Conservation (phyloP, 108 stramenopile species). For the Epithemia pelagica region DNA sequence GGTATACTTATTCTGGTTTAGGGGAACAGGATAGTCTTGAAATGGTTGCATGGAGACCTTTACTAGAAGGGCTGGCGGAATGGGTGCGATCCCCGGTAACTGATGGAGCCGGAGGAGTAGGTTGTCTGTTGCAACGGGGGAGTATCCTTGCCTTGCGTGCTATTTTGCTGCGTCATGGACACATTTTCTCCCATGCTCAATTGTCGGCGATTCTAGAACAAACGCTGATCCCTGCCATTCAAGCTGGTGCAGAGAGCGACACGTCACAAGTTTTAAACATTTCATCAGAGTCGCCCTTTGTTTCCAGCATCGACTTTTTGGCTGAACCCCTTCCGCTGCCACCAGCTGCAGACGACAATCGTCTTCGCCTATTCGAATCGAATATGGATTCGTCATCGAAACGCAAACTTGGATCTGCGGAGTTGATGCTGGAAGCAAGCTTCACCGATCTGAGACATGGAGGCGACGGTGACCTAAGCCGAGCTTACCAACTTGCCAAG, state of each 20-base stretch:
- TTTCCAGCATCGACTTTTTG: slow-evolving; percentile 78
- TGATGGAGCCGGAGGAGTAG: slow-evolving; percentile 64
- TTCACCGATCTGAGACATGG: slow-evolving; percentile 82
- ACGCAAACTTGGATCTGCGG: slow-evolving; percentile 64
- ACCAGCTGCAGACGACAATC: slow-evolving; percentile 61
- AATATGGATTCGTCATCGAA: slow-evolving; percentile 27
- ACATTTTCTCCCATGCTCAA: slow-evolving; percentile 53
- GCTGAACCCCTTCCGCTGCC: slow-evolving; percentile 53
- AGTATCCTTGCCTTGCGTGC: slow-evolving; percentile 73
- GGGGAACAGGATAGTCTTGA: slow-evolving; percentile 55
- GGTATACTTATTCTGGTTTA: slow-evolving; percentile 69
- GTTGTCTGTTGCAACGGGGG: slow-evolving; percentile 76
- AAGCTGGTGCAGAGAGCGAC: slow-evolving; percentile 58
- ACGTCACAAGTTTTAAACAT: slow-evolving; percentile 54
- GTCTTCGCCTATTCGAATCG: slow-evolving; percentile 50
- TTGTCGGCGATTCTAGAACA: slow-evolving; percentile 48
- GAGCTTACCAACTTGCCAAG: slow-evolving; percentile 61
- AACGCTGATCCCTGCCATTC: slow-evolving; percentile 64
- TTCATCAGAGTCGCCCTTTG: slow-evolving; percentile 72
- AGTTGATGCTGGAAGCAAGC: slow-evolving; percentile 79
- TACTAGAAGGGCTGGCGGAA: slow-evolving; percentile 75
- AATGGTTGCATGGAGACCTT: slow-evolving; percentile 80
- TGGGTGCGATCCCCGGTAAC: slow-evolving; percentile 50
- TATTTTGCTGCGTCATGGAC: slow-evolving; percentile 78
- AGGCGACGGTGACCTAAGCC: slow-evolving; percentile 74